These are phyloP conservation scores for Fusarium sp. DNA, from an alignment of 2,329 filamentous ascomycete genomes.

Conservation along the genomic window DNA sequence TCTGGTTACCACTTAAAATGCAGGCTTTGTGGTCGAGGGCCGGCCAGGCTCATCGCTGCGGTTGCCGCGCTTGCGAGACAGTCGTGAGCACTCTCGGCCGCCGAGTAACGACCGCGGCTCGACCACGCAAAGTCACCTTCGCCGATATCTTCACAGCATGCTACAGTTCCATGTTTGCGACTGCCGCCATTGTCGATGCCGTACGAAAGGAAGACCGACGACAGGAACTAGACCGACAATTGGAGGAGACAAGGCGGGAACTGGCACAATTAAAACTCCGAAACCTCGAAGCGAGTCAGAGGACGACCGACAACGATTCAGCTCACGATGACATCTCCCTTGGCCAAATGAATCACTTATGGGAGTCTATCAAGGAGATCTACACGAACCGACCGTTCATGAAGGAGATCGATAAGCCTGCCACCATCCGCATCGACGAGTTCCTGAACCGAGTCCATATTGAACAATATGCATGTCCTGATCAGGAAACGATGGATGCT, in stretches of 20 bases:
- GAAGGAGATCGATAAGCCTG: conserved; percentile 51
- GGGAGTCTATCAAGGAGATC: conserved; percentile 48
- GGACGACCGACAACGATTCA: conserved; percentile 10
- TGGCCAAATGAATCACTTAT: conserved; percentile 49
- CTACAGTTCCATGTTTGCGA: conserved; percentile 75
- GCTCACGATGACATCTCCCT: conserved; percentile 34
- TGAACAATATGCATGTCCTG: conserved; percentile 47
- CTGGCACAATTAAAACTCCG: conserved; percentile 54
- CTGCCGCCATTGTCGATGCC: conserved; percentile 72
- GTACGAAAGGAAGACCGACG: conserved; percentile 67
- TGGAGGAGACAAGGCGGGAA: conserved; percentile 65
- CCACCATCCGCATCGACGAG: conserved; percentile 43
- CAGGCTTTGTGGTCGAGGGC: conserved; percentile 75
- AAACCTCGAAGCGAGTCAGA: conserved; percentile 35
- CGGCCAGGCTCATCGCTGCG: conserved; percentile 71
- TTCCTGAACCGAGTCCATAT: conserved; percentile 44
- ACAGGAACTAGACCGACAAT: conserved; percentile 69
- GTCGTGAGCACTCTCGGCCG: conserved; percentile 60
- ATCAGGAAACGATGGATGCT: conserved; percentile 34
- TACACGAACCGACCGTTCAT: conserved; percentile 50
- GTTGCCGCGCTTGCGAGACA: conserved; percentile 70
- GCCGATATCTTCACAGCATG: conserved; percentile 71
- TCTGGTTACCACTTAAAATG: conserved; percentile 61
- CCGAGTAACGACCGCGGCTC: conserved; percentile 60
- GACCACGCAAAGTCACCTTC: conserved; percentile 61